These are phyloP conservation scores for Rosa hybrid DNA, from an alignment of 331 rosid genomes.

Conservation along the genomic window DNA sequence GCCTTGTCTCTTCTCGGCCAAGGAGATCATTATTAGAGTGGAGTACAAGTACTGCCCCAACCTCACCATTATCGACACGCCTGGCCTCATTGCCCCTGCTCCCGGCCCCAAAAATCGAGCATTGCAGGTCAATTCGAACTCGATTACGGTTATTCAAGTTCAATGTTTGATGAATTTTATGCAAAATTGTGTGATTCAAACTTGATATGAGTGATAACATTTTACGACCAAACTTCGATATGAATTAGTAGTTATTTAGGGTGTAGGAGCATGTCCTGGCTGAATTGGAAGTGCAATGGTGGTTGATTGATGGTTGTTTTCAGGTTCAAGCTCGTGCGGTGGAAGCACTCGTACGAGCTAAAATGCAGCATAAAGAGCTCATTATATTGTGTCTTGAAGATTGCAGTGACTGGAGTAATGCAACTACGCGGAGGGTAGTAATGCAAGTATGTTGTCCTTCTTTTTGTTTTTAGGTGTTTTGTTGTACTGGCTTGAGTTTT, in stretches of 20 bases:
- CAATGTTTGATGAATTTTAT: too few relatives aligned
- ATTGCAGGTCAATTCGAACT: slow-evolving; percentile 47
- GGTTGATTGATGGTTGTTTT: background rate
- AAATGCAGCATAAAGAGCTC: slow-evolving; percentile 95
- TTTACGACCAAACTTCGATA: background rate
- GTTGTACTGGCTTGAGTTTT: background rate
- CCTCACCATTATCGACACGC: slow-evolving; percentile 96
- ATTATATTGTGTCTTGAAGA: slow-evolving; percentile 93
- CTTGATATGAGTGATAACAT: background rate
- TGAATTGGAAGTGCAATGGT: slow-evolving; percentile 13
- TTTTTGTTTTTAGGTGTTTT: background rate
- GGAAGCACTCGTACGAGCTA: slow-evolving; percentile 78
- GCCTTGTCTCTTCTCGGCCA: slow-evolving; percentile 70
- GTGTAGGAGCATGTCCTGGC: background rate
- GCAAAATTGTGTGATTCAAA: background rate
- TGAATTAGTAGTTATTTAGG: background rate
- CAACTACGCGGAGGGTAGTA: slow-evolving; percentile 83
- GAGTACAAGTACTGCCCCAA: slow-evolving; percentile 92
- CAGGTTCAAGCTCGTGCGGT: slow-evolving; percentile 90
- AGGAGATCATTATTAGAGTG: slow-evolving; percentile 76
- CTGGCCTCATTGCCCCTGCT: slow-evolving; percentile 93
- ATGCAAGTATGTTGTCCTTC: slow-evolving; percentile 63
- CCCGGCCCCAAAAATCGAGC: slow-evolving; percentile 83
- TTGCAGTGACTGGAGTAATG: slow-evolving; percentile 95
- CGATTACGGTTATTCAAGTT: background rate